Base-by-base conservation (phyloP, 495 filamentous ascomycete species). In the Pseudevernia furfuracea region DNA sequence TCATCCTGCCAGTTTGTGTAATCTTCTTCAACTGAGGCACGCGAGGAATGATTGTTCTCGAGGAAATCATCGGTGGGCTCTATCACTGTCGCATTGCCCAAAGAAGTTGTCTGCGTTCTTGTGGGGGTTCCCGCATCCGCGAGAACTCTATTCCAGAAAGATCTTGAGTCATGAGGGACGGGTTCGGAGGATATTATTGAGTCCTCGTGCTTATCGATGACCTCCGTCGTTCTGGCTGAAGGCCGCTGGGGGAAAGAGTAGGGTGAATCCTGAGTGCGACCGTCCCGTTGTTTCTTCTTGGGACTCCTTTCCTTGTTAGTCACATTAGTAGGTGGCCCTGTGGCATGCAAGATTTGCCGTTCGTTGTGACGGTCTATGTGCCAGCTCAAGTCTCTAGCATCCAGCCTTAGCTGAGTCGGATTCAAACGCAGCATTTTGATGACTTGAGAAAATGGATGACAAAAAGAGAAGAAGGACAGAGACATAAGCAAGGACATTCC, bases 341-440 rank as follows among this genome's bases (percentile, higher is more conserved):
- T n/a, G 21, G 64, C 59, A 60, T 58, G 67, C 34, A 34, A 34
- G 23, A 14, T 65, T 44, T 64, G 64, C 21, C 69, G 69, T 43
- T 58, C 44, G 15, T 66, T 17, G 44, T 66, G 64, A 56, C 61
- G 63, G 7, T 39, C 60, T 44, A 52, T 17, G 58, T 71, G 69
- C 69, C 69, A 71, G 52, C 58, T 46, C 11, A 71, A 58, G 46
- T 71, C 69, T 62, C 55, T 66, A 17, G 67, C 32, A 53, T 67
- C 60, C 5, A 71, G 43, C 34, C 53, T 48, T 37, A 71, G 68
- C 37, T 63, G 59, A 11, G 67, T 71, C 32, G 69, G 58, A 48
- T 30, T 30, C 10, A 64, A 28, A 61, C 67, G 67, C 38, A 71
- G 62, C 67, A 71, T 71, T 37, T 25, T 57, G 25, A 30, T 28